Evolutionary conservation across 495 filamentous ascomycete genomes (phyloP).

Genomic region (Platismatia glauca): DNA sequence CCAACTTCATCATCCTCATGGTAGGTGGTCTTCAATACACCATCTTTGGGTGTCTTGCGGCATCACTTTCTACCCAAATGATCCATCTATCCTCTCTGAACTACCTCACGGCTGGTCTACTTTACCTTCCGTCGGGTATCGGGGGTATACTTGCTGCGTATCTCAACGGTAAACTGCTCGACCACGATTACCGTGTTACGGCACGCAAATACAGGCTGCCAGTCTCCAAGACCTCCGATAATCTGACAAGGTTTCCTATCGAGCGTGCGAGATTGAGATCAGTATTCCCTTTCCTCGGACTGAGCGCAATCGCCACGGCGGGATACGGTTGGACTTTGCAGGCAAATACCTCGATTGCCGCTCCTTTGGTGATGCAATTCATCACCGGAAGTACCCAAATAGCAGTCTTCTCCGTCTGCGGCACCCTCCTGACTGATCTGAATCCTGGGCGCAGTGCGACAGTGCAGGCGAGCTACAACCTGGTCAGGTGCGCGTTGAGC

Average conservation of each 20-base stretch:
- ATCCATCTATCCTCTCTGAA: slow-evolving; percentile 24
- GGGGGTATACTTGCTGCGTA: slow-evolving; percentile 8
- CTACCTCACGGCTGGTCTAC: slow-evolving; percentile 39
- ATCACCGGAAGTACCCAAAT: background rate
- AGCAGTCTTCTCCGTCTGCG: background rate
- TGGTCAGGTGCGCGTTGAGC: slow-evolving; percentile 30
- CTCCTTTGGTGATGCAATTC: background rate
- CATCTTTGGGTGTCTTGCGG: background rate
- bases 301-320: slow-evolving; percentile 2
- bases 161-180: background rate
- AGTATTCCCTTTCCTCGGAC: slow-evolving; percentile 17
- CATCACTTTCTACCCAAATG: background rate
- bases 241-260: slow-evolving; percentile 36
- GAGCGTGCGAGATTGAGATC: slow-evolving; percentile 22
- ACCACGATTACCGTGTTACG: slow-evolving; percentile 4
- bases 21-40: background rate
- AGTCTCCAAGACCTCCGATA: background rate
- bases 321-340: background rate
- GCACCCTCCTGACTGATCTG: slow-evolving; percentile 53
- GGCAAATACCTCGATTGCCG: background rate
- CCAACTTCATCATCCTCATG: background rate
- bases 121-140: slow-evolving; percentile 13
- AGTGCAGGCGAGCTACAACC: slow-evolving; percentile 60
- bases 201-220: background rate
- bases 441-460: slow-evolving; percentile 52